Conservation (phyloP, 768 basidiomycete genomes). For the Tulasnella sp. region DNA sequence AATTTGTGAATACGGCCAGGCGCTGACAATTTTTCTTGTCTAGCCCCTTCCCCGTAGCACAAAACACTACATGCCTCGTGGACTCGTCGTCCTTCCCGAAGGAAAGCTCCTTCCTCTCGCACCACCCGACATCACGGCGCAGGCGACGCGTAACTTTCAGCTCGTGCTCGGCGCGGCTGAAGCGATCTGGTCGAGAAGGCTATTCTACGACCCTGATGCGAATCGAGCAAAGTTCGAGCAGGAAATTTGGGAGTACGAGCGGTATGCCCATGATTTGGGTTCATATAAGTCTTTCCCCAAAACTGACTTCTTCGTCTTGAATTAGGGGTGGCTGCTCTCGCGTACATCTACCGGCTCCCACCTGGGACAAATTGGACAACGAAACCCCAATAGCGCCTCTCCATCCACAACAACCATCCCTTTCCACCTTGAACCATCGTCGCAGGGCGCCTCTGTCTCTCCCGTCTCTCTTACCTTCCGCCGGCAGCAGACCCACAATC, state of each 20-base stretch:
- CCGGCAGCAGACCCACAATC: not conserved
- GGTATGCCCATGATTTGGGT: no score
- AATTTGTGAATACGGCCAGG: not conserved
- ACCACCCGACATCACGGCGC: constrained; percentile 5
- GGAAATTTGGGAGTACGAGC: constrained; percentile 11
- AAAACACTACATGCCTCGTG: not conserved
- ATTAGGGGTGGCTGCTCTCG: constrained; percentile 4
- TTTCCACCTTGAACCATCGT: not conserved
- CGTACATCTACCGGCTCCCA: not conserved
- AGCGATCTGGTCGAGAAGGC: not conserved
- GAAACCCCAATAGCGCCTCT: not conserved
- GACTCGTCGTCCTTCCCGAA: constrained; percentile 6
- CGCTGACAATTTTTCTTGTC: not conserved
- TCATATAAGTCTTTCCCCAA: no score
- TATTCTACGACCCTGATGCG: not conserved
- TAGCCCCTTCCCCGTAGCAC: not conserved
- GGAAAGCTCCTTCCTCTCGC: constrained; percentile 8
- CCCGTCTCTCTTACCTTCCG: not conserved
- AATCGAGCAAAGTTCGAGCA: constrained; percentile 1
- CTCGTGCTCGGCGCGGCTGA: constrained; percentile 1
- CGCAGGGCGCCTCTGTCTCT: not conserved
- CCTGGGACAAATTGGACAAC: constrained; percentile 7
- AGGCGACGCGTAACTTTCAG: constrained; percentile 6
- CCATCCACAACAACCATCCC: not conserved
- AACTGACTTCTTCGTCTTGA: not conserved